Conservation (phyloP, 306 rosid genomes). For the Corylus avellana region DNA sequence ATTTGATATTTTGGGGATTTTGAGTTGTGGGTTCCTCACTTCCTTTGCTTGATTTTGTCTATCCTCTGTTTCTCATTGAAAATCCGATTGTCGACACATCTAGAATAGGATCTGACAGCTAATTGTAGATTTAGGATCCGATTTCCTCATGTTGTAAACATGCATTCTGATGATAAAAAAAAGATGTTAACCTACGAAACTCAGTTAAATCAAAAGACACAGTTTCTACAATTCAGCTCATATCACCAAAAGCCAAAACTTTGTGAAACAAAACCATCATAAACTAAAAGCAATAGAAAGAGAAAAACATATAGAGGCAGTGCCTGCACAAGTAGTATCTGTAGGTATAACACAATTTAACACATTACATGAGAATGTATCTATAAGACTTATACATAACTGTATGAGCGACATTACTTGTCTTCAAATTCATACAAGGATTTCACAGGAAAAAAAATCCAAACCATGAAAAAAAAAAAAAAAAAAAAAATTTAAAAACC, state of each 20-base stretch:
- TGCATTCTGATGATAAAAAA: neutral
- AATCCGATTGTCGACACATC: neutral
- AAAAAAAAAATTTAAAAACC: conserved; percentile 5
- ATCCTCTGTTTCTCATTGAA: too few relatives aligned
- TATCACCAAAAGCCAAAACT: conserved; percentile 11
- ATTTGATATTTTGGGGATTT: too few relatives aligned
- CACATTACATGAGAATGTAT: neutral
- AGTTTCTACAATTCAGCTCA: too few relatives aligned
- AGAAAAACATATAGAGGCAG: neutral
- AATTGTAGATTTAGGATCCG: neutral
- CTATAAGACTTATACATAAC: neutral
- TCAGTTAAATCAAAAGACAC: neutral
- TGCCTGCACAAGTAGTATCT: conserved; percentile 4
- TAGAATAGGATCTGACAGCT: neutral
- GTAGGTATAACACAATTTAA: conserved; percentile 25
- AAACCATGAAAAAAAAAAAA: neutral
- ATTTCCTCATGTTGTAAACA: neutral
- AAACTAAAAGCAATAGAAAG: conserved; percentile 14
- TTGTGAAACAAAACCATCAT: conserved; percentile 17
- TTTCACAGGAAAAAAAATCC: conserved; percentile 13
- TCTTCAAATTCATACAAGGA: conserved; percentile 26
- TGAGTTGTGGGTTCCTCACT: too few relatives aligned
- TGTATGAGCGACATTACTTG: neutral
- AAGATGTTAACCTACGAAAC: neutral
- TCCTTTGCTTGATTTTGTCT: too few relatives aligned